A percentile compares a stretch with the other conserved stretches of the same genome.
phyloP scores from a whole-genome alignment of 2,329 filamentous ascomycete species.

The Akanthomyces dipterigenus region DNA sequence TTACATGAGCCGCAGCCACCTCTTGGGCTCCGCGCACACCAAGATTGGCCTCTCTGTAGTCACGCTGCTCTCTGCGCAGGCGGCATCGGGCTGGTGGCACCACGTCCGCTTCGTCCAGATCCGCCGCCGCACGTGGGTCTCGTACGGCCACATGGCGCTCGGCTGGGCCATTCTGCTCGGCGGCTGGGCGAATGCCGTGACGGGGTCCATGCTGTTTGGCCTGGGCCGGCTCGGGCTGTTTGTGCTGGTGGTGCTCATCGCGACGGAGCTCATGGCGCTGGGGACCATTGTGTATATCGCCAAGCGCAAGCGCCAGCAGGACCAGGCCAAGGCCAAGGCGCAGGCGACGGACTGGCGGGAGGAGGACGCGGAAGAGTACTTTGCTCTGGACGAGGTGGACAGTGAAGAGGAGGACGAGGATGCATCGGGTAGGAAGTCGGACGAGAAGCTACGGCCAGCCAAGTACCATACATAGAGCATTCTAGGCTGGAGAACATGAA shows the following conservation, averaged over 20 bases:
- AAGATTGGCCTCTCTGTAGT: conserved; percentile 4
- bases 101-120: conserved; percentile 12
- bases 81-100: conserved; percentile 9
- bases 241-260: neutral
- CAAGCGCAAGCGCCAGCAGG: neutral
- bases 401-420: conserved; percentile 11
- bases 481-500: neutral
- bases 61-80: conserved; percentile 1
- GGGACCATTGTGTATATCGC: conserved; percentile 2
- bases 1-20: conserved; percentile 4
- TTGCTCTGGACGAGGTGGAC: conserved; percentile 5
- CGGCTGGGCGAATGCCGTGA: conserved; percentile 9
- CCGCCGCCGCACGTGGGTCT: conserved; percentile 11
- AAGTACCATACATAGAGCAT: conserved; percentile 9
- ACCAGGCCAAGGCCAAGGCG: neutral
- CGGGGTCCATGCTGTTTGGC: conserved; percentile 5
- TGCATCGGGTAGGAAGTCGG: neutral
- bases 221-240: neutral
- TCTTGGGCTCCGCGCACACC: conserved; percentile 8
- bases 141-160: conserved; percentile 10
- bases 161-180: conserved; percentile 11
- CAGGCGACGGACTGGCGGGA: conserved; percentile 5
- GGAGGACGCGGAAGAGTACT: conserved; percentile 8
- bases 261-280: conserved; percentile 1
- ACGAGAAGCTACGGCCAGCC: conserved; percentile 5